Evolutionary conservation across 305 asterid species (phyloP), one percentile per base, ranked within the genome.

Genomic region (Fraxinus ornus): DNA sequence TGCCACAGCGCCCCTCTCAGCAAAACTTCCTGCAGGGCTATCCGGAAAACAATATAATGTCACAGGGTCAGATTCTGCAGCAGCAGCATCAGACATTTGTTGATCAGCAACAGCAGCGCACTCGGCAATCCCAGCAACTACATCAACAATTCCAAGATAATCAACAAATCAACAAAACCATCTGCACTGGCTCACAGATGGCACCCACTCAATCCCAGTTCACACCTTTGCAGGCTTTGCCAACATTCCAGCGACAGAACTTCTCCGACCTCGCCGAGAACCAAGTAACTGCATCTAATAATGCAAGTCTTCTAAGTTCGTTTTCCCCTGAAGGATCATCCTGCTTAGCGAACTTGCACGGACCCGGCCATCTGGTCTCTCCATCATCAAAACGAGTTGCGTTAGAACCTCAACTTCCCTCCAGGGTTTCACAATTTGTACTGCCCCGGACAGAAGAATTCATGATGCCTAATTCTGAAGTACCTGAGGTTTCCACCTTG

Each of bases 41-140:
- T 86, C 85, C 91, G 8, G 98, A 91, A 66, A 88, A 88, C 84
- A 90, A 81, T 55, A 87, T 78, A 44, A 64, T 89, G 78, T 89
- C 97, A 78, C 98, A 92, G 84, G 94, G 97, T 72, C 98, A 91
- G 87, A 85, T 94, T 57, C 88, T 94, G 85, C 98, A 94, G 83
- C 98, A 94, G 83, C 97, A 93, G 75, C 89, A 87, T 57, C 94
- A 88, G 79, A 88, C 88, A 21, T 85, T 84, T 78, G 82, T 85
- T 44, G 91, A 90, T 55, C 66, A 55, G 47, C 91, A 83, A 62
- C 91, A 85, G 74, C 89, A 84, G 73, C 87, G 82, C 76, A 86
- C 81, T 82, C 89, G 72, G 82, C 90, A 84, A 41, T 80, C 90
- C 70, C 92, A 86, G 22, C 92, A 87, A 78, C 82, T 87, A 41